These are phyloP conservation scores for Trichosporon sp. DNA, from an alignment of 1,284 basidiomycete species.

Conservation along the genomic window DNA sequence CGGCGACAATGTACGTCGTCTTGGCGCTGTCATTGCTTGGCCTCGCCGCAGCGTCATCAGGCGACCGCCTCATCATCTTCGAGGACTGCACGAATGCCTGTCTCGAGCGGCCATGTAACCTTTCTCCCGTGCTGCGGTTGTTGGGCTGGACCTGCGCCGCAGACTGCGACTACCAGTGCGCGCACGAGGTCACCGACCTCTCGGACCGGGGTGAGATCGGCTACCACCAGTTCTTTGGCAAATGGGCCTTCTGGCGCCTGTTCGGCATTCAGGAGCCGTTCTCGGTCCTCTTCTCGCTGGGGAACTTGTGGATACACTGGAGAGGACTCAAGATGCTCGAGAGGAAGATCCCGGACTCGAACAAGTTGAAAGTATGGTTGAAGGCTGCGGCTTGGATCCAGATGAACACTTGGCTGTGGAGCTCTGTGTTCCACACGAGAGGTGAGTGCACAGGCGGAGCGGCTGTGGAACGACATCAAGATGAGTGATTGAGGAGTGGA, in stretches of 20 bases:
- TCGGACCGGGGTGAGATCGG: slow-evolving; percentile 44
- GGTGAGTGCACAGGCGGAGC: no score
- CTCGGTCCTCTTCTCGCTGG: slow-evolving; percentile 78
- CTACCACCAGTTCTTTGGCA: slow-evolving; percentile 83
- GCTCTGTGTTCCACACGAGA: slow-evolving; percentile 83
- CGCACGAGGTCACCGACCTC: slow-evolving; percentile 70
- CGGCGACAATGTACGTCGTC: no score
- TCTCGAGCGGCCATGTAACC: slow-evolving; percentile 46
- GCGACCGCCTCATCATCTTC: slow-evolving; percentile 58
- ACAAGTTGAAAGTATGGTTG: slow-evolving; percentile 70
- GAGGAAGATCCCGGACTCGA: slow-evolving; percentile 55
- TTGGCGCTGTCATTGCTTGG: slow-evolving; percentile 15
- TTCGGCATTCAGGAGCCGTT: slow-evolving; percentile 89
- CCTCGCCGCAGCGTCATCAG: slow-evolving; percentile 51
- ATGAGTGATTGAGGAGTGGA: no score
- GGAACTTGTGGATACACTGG: slow-evolving; percentile 72
- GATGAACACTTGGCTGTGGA: slow-evolving; percentile 91
- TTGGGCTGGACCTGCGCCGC: slow-evolving; percentile 68
- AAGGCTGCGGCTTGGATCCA: slow-evolving; percentile 64
- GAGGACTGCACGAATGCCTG: slow-evolving; percentile 53
- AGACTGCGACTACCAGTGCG: slow-evolving; percentile 85
- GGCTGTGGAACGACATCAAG: no score
- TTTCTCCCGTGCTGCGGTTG: slow-evolving; percentile 55
- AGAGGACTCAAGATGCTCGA: slow-evolving; percentile 56
- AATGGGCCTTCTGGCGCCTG: slow-evolving; percentile 90